Evolutionary conservation across 176 grass and related monocot species (phyloP).

Genomic region (Oryza nivara): DNA sequence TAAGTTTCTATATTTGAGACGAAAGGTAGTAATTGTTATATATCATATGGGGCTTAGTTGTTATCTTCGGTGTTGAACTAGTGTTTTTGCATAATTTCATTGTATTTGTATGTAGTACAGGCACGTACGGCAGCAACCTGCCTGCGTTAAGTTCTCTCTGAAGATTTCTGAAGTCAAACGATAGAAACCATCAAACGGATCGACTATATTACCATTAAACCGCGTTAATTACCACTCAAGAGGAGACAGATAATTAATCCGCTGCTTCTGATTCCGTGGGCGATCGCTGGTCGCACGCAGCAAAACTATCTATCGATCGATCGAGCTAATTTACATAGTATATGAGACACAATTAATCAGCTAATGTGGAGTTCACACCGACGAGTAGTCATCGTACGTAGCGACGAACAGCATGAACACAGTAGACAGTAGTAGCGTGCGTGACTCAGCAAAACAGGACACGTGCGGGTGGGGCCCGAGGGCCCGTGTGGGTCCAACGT

Average conservation of each 20-base stretch:
- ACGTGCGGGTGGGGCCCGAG: constrained; percentile 44
- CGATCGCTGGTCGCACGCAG: not conserved
- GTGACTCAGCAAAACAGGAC: constrained; percentile 9
- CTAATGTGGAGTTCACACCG: not conserved
- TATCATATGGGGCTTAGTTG: no score
- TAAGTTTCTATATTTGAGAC: no score
- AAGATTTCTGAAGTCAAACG: constrained; percentile 1
- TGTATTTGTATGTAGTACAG: not conserved
- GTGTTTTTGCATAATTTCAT: no score
- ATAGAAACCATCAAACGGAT: not conserved
- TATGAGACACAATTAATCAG: not conserved
- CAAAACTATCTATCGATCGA: not conserved
- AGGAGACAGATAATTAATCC: not conserved
- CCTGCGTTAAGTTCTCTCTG: not conserved
- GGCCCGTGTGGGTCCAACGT: constrained; percentile 47
- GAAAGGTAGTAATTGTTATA: no score
- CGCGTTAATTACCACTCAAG: not conserved
- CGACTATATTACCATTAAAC: not conserved
- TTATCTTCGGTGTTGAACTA: no score
- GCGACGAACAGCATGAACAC: not conserved
- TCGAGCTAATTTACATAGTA: not conserved
- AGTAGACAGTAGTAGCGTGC: not conserved
- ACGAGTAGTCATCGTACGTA: not conserved
- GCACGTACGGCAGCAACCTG: not conserved
- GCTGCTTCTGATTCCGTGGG: not conserved